phyloP scores from a whole-genome alignment of 305 asterid genomes.

The Fraxinus baroniana region DNA sequence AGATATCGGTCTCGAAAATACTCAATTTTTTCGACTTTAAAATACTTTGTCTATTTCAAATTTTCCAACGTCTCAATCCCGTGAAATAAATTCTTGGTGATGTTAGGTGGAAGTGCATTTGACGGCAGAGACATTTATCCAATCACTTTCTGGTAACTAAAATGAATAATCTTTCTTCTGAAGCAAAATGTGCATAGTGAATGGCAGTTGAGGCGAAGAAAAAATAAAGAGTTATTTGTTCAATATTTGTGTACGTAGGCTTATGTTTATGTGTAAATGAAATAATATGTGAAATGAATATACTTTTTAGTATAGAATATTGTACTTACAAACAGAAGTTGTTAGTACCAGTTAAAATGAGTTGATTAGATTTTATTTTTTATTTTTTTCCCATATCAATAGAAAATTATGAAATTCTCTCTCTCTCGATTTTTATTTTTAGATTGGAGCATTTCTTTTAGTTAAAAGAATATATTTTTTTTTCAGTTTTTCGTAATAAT shows the following conservation, averaged over 20 bases:
- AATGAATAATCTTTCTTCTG: slow-evolving; percentile 12
- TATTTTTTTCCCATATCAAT: not conserved
- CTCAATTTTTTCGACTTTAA: not conserved
- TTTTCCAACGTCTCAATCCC: not conserved
- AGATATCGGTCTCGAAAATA: not conserved
- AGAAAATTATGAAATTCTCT: not conserved
- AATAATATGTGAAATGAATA: slow-evolving; percentile 14
- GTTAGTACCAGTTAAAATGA: not conserved
- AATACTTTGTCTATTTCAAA: not conserved
- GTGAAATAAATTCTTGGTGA: slow-evolving; percentile 24
- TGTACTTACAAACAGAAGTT: not conserved
- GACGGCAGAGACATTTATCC: slow-evolving; percentile 12
- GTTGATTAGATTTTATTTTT: not conserved
- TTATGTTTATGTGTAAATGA: slow-evolving; percentile 26
- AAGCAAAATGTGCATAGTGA: slow-evolving; percentile 41
- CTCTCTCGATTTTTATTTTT: not conserved
- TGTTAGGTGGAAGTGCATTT: slow-evolving; percentile 23
- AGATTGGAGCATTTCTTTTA: not conserved
- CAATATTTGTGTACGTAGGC: not conserved
- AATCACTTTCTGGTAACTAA: slow-evolving; percentile 8
- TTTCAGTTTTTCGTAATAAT: not conserved
- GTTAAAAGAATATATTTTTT: not conserved
- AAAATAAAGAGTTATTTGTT: slow-evolving; percentile 7
- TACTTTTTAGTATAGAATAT: not conserved
- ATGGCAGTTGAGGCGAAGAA: not conserved